Conservation (phyloP, 2,329 filamentous ascomycete genomes). For the Tolypocladium guangdongense region DNA sequence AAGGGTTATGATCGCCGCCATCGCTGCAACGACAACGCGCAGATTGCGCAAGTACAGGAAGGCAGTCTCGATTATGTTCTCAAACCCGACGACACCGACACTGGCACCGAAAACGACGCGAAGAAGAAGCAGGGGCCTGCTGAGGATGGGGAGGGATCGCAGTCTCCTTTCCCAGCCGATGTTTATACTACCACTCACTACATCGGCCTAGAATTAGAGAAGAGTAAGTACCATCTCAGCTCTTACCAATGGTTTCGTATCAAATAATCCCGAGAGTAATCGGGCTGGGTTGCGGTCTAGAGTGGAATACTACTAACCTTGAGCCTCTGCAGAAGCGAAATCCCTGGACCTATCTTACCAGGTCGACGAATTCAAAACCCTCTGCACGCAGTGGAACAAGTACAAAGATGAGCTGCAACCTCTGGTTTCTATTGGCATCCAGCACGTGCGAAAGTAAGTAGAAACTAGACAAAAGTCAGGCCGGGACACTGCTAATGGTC, state of each 20-base stretch:
- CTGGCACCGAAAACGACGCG: neutral
- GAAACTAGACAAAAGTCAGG: neutral
- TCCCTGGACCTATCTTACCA: conserved; percentile 69
- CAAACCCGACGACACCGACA: conserved; percentile 26
- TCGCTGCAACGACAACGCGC: conserved; percentile 44
- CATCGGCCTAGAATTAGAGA: conserved; percentile 71
- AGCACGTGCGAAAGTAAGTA: conserved; percentile 74
- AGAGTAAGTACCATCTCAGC: conserved; percentile 43
- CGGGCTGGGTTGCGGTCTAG: too few species aligned
- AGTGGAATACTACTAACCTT: conserved; percentile 16
- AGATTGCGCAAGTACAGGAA: conserved; percentile 42
- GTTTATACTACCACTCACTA: conserved; percentile 91
- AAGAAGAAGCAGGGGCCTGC: conserved; percentile 18
- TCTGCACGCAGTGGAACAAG: conserved; percentile 64
- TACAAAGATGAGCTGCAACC: conserved; percentile 62
- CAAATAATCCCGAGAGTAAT: neutral
- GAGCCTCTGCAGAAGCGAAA: conserved; percentile 43
- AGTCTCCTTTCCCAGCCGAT: conserved; percentile 18
- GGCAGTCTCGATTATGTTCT: conserved; percentile 38
- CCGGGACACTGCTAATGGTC: neutral
- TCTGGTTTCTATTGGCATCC: conserved; percentile 56
- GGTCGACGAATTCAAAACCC: conserved; percentile 76
- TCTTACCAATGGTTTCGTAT: neutral
- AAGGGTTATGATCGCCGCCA: conserved; percentile 85
- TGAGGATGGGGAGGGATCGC: conserved; percentile 32